Conservation (phyloP, 768 basidiomycete species). For the Leccinum arenicola region DNA sequence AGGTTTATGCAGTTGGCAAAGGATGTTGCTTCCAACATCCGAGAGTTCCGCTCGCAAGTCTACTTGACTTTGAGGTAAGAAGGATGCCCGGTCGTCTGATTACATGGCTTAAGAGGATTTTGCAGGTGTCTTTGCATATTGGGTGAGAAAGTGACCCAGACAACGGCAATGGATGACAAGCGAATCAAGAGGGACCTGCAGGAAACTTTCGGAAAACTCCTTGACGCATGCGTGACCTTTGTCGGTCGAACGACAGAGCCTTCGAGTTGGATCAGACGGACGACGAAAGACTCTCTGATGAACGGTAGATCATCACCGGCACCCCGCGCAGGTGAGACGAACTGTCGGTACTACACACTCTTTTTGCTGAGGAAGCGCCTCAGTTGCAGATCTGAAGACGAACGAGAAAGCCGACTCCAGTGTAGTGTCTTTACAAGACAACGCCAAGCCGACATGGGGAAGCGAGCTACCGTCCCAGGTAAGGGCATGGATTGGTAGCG, state of each 20-base stretch:
- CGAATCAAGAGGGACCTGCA: constrained; percentile 87
- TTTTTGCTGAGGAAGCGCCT: background rate
- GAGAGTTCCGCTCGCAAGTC: constrained; percentile 67
- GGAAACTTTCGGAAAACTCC: constrained; percentile 83
- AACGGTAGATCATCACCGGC: constrained; percentile 75
- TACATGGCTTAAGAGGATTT: constrained; percentile 9
- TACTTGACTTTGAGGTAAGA: constrained; percentile 72
- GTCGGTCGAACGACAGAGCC: constrained; percentile 73
- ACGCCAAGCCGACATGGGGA: constrained; percentile 24
- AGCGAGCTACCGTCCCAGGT: constrained; percentile 31
- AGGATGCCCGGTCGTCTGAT: background rate
- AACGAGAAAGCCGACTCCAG: constrained; percentile 61
- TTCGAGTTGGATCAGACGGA: constrained; percentile 75
- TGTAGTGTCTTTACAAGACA: constrained; percentile 38
- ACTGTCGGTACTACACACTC: background rate
- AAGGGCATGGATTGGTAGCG: constrained; percentile 17
- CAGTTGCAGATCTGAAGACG: constrained; percentile 40
- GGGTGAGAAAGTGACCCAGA: constrained; percentile 83
- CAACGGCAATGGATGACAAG: constrained; percentile 87
- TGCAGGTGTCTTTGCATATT: constrained; percentile 72
- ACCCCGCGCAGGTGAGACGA: constrained; percentile 47
- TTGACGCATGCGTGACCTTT: constrained; percentile 75
- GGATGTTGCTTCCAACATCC: constrained; percentile 64
- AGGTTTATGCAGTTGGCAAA: constrained; percentile 75
- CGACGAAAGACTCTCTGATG: constrained; percentile 57